These are phyloP conservation scores for Starmerella potacharoeniae DNA, from an alignment of 805 yeast species.

Conservation along the genomic window DNA sequence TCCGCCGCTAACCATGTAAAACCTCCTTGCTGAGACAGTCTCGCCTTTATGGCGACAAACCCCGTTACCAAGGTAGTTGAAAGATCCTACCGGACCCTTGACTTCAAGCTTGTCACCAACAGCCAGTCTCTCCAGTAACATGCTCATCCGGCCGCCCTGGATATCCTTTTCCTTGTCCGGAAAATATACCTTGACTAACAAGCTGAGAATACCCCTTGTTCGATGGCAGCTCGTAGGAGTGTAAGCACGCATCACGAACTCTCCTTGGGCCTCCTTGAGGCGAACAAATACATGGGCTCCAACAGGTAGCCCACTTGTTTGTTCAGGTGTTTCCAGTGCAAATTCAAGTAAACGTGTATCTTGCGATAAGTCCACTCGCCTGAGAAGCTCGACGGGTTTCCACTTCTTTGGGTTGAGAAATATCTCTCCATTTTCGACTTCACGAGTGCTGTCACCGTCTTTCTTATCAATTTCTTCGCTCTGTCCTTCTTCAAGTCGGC, in stretches of 20 bases:
- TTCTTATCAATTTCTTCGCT: constrained; percentile 6
- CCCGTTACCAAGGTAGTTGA: constrained; percentile 24
- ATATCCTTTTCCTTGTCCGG: constrained; percentile 23
- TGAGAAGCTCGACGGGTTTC: constrained; percentile 23
- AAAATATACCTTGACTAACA: constrained; percentile 30
- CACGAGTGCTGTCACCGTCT: no score
- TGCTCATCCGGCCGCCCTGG: constrained; percentile 31
- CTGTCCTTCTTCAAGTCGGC: constrained; percentile 25
- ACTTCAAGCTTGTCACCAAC: constrained; percentile 25
- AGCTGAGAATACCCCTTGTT: constrained; percentile 25
- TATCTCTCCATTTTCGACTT: constrained; percentile 11
- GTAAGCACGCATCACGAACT: constrained; percentile 29
- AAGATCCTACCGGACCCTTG: constrained; percentile 29
- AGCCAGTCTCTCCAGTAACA: constrained; percentile 22
- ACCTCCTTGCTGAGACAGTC: constrained; percentile 23
- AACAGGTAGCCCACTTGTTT: constrained; percentile 28
- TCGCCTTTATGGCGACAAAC: constrained; percentile 4
- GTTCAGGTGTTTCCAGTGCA: constrained; percentile 27
- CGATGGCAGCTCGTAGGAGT: constrained; percentile 29
- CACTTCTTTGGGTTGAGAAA: constrained; percentile 28
- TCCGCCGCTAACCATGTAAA: constrained; percentile 46
- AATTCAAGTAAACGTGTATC: constrained; percentile 28
- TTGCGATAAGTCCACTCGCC: constrained; percentile 24
- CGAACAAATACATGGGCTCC: constrained; percentile 30
- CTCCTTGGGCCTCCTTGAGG: constrained; percentile 22